Conservation (phyloP, 192 early-diverging fungal species). For the Spizellomyces punctatus region DNA sequence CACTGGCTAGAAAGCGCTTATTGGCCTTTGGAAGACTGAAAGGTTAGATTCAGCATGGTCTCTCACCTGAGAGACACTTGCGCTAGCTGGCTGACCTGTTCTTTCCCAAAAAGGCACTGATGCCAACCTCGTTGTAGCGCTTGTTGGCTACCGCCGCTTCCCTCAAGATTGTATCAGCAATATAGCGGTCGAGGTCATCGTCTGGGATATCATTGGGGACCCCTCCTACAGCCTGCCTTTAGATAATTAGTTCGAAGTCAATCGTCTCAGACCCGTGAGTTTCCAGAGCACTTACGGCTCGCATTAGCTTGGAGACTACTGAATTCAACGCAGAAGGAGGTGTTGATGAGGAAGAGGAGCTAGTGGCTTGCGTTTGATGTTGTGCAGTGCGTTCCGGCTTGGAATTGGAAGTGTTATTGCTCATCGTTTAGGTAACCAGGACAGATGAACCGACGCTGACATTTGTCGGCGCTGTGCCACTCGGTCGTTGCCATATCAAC, state of each 20-base stretch:
- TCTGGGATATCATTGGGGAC: constrained; percentile 24
- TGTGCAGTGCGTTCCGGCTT: not conserved
- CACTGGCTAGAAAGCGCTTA: constrained; percentile 43
- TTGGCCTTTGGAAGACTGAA: constrained; percentile 47
- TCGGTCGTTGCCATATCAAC: not conserved
- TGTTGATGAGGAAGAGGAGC: not conserved
- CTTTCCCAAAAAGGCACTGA: constrained; percentile 28
- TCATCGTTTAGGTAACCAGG: no score
- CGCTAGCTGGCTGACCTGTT: not conserved
- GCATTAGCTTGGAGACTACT: constrained; percentile 24
- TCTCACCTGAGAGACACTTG: no score
- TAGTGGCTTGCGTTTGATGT: not conserved
- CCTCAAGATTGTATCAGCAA: constrained; percentile 34
- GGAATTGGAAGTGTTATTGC: not conserved
- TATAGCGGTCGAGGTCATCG: constrained; percentile 38
- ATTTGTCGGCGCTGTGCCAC: not conserved
- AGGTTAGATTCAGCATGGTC: not conserved
- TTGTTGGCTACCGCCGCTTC: constrained; percentile 31
- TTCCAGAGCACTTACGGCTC: constrained; percentile 23
- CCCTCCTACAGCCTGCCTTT: constrained; percentile 30
- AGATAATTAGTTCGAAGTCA: not conserved
- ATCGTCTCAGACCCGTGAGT: not conserved
- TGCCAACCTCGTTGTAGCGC: constrained; percentile 29
- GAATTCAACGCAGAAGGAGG: constrained; percentile 8
- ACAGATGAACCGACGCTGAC: not conserved